These are phyloP conservation scores for Lecanicillium sp. DNA, from an alignment of 2,329 filamentous ascomycete species.

Conservation along the genomic window DNA sequence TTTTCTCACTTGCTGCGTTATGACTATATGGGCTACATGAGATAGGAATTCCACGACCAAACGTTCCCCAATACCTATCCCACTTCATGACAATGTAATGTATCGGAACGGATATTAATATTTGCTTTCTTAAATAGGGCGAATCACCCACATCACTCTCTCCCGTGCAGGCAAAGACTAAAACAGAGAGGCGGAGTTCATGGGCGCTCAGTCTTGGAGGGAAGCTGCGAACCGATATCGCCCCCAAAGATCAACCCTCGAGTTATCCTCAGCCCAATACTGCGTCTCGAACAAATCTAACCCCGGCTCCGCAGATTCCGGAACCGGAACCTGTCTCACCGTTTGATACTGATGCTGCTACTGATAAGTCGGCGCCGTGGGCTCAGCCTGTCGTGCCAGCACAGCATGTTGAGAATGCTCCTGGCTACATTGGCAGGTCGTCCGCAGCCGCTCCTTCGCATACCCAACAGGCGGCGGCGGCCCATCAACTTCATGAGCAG, in stretches of 20 bases:
- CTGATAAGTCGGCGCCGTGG: neutral
- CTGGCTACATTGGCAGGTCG: too few species aligned
- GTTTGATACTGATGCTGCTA: slow-evolving; percentile 16
- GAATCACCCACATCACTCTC: slow-evolving; percentile 21
- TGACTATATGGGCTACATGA: slow-evolving; percentile 28
- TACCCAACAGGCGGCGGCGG: too few species aligned
- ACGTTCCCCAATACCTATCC: slow-evolving; percentile 17
- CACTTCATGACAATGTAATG: slow-evolving; percentile 11
- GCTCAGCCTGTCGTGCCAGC: neutral
- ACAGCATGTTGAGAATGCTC: neutral
- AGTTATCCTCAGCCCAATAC: neutral
- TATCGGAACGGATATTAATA: slow-evolving; percentile 27
- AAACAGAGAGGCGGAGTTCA: slow-evolving; percentile 33
- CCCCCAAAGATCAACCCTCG: slow-evolving; percentile 1
- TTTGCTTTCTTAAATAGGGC: slow-evolving; percentile 25
- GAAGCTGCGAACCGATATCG: slow-evolving; percentile 17
- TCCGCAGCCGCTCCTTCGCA: too few species aligned
- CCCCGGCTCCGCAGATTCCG: slow-evolving; percentile 13
- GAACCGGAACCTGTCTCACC: slow-evolving; percentile 23
- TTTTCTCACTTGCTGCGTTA: slow-evolving; percentile 22
- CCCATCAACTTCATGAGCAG: too few species aligned
- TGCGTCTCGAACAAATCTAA: slow-evolving; percentile 1
- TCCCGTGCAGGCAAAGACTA: slow-evolving; percentile 25
- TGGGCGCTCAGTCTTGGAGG: slow-evolving; percentile 32
- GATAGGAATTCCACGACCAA: slow-evolving; percentile 33